Base-by-base conservation (phyloP, 1,139 yeast genomes). In the Scheffersomyces illinoinensis region DNA sequence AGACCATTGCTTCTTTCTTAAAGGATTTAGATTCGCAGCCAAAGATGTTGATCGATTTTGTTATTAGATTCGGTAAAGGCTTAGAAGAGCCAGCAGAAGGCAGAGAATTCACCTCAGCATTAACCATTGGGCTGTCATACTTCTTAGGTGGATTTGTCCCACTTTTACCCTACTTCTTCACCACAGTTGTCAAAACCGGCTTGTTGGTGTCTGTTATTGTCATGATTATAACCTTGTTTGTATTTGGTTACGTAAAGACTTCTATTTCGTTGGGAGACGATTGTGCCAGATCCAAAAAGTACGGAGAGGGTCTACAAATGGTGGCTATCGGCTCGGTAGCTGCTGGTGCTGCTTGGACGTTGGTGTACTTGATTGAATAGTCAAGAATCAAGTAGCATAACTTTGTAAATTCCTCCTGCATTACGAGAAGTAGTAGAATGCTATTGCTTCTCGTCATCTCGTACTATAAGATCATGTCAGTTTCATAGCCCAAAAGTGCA, bases 281-380 rank as follows among this genome's bases (percentile, higher is more conserved):
- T 62, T 86, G 92, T 68, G 83, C 91, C 18, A 74, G 74, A 10
- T 69, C 71, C 61, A 87, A 86, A 68, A 90, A 91, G 68, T 76
- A 90, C 5, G 76, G 78, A 54, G 97, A 93, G 72, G 98, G 98
- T 56, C 58, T 90, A 52, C 97, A 93, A 75, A 95, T 95, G 98
- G 88, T 93, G 58, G 77, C 90, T 21, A 93, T 92, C 56, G 99
- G 99, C 52, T 96, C 98, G 19, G 77, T 90, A 47, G 99, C 99
- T 26, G 99, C 99, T 5, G 97, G 97, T 7, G 91, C 97, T 26
- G 98, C 99, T 21, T 95, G 97, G 97, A 87, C 87, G 53, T 84
- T 93, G 71, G 98, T 95, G 53, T 89, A 88, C 71, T 76, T 89
- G 63, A 88, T 93, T 63, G 97, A 89, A n/a, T 48, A 48, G 18